Base-by-base conservation (phyloP, 257 asterid species). In the Capsicum rhomboideum region DNA sequence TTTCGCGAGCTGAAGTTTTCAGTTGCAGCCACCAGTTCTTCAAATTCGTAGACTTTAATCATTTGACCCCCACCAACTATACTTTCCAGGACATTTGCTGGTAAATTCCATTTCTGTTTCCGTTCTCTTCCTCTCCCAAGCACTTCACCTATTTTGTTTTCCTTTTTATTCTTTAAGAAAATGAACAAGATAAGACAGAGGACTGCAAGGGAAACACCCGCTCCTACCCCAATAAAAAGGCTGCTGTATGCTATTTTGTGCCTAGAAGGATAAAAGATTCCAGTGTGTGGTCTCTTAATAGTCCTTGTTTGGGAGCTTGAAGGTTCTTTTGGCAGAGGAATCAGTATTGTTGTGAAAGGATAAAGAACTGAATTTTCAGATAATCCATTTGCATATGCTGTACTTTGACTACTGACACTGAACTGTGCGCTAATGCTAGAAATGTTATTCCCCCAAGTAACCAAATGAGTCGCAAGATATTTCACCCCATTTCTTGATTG, bases 271-370 rank as follows among this genome's bases (percentile, higher is more conserved):
- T 86, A 83, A 59, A 31, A 83, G 6, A 2, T 10, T 79, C 72
- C 59, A 56, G 82, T 71, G 7, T 55, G 68, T 3, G 18, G 31
- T 3, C 31, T 82, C 13, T 61, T 58, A 29, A 37, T 55, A 79
- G 75, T 72, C 84, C 42, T 88, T 28, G 87, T 82, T 68, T 88
- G 85, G 12, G 90, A 85, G 61, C 86, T 79, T 49, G 26, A 82
- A 75, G 96, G 96, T 17, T 84, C 86, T 74, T 46, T 44, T 50
- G 64, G 79, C 59, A 92, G 85, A 66, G 97, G 97, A 66, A 94
- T 86, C 74, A 94, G 83, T 54, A 94, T 31, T 56, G 98, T 92
- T 29, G 98, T 93, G 84, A 83, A 88, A 12, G 95, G 93, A 83
- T 82, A 87, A 49, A 94, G 49, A 8, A 3, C 6, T 17, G 91